Evolutionary conservation across 768 basidiomycete genomes (phyloP).

Genomic region (Boletus speciosus): DNA sequence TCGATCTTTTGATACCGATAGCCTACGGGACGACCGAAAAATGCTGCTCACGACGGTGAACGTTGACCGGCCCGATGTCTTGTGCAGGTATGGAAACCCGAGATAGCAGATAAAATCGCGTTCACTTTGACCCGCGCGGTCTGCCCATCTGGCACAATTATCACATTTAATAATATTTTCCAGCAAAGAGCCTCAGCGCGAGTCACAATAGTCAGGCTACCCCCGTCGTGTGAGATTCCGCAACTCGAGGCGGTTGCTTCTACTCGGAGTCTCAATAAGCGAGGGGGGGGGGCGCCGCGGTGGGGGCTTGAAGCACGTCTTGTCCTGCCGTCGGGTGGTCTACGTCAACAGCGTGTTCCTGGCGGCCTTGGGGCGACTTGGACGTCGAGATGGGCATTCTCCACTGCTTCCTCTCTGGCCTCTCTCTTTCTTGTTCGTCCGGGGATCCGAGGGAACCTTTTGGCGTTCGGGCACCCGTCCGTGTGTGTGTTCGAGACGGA

Average conservation of each 20-base stretch:
- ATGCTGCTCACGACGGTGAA: neutral
- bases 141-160: neutral
- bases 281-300: neutral
- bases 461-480: neutral
- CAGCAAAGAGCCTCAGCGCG: neutral
- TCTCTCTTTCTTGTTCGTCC: neutral
- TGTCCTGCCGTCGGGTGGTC: neutral
- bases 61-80: neutral
- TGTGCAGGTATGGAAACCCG: neutral
- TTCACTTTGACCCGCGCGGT: neutral
- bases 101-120: neutral
- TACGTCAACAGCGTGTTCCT: neutral
- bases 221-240: neutral
- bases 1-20: neutral
- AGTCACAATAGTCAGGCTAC: neutral
- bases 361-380: neutral
- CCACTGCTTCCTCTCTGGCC: neutral
- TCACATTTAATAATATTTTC: neutral
- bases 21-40: neutral
- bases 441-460: neutral
- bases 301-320: neutral
- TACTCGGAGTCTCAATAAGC: too few species aligned
- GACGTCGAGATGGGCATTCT: neutral
- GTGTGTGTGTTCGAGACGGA: constrained; percentile 1
- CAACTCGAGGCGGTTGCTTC: neutral